Percentiles rank a stretch among this genome's conserved stretches.
phyloP scores from a whole-genome alignment of 805 yeast species.

The Candida andamanensis region DNA sequence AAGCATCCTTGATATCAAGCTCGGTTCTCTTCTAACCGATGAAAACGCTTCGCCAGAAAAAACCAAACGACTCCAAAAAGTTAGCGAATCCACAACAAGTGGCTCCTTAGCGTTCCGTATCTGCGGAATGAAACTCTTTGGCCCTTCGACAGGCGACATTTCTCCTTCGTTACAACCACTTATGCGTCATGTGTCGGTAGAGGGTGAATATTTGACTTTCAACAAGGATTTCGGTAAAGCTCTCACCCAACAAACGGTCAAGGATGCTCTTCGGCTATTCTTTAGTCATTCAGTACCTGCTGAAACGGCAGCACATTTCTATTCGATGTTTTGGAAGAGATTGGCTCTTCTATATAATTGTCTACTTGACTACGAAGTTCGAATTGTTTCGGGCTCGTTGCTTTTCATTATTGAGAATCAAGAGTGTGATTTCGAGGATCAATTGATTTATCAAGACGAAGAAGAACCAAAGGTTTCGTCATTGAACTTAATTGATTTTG shows the following conservation, averaged over 20 bases:
- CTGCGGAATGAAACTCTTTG: conserved; percentile 76
- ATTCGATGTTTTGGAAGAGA: conserved; percentile 46
- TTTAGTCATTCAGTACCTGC: conserved; percentile 22
- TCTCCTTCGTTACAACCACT: not conserved
- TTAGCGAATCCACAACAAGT: conserved; percentile 70
- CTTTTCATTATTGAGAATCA: conserved; percentile 74
- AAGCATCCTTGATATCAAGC: conserved; percentile 74
- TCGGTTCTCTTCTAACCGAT: conserved; percentile 73
- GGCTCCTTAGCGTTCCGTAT: conserved; percentile 72
- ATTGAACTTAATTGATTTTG: conserved; percentile 79
- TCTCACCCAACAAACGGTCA: conserved; percentile 40
- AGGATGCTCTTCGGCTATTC: conserved; percentile 42
- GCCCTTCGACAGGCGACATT: not conserved
- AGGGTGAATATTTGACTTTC: conserved; percentile 40
- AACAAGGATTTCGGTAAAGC: conserved; percentile 71
- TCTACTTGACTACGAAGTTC: conserved; percentile 53
- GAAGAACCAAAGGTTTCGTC: conserved; percentile 43
- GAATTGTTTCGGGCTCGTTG: conserved; percentile 69
- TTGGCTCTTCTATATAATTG: conserved; percentile 64
- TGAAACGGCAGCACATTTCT: conserved; percentile 6
- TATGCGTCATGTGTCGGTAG: conserved; percentile 3
- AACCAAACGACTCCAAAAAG: conserved; percentile 52
- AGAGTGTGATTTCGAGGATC: conserved; percentile 44
- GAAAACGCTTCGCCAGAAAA: conserved; percentile 54
- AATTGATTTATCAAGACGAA: conserved; percentile 18